Percentiles rank a stretch among this genome's conserved stretches.
Evolutionary conservation across 371 early-diverging fungal species (phyloP).

Genomic region (Syncephalis fuscata): DNA sequence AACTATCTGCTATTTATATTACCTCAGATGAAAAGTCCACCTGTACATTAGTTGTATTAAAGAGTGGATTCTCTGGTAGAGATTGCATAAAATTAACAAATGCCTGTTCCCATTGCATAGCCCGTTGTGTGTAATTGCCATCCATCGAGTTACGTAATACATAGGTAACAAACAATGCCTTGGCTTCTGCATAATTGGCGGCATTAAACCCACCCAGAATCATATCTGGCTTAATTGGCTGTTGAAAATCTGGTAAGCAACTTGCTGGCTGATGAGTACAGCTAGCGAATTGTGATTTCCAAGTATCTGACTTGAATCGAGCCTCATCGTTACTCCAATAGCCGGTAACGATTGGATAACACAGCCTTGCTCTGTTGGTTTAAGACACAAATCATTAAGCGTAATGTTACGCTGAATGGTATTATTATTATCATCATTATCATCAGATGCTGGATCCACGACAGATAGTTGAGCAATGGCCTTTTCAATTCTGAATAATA

Average conservation of each 20-base stretch:
- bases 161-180: slow-evolving; percentile 44
- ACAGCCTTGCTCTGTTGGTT: slow-evolving; percentile 46
- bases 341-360: slow-evolving; percentile 52
- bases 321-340: slow-evolving; percentile 45
- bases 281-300: slow-evolving; percentile 21
- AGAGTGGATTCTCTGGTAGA: slow-evolving; percentile 10
- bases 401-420: slow-evolving; percentile 14
- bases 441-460: slow-evolving; percentile 10
- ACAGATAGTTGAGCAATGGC: slow-evolving; percentile 19
- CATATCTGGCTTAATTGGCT: slow-evolving; percentile 50
- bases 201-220: slow-evolving; percentile 42
- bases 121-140: slow-evolving; percentile 12
- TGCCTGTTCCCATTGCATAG: slow-evolving; percentile 45
- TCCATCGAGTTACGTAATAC: slow-evolving; percentile 43
- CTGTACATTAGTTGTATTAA: slow-evolving; percentile 18
- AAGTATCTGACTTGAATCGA: slow-evolving; percentile 23
- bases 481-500: slow-evolving; percentile 30
- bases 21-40: slow-evolving; percentile 55
- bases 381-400: slow-evolving; percentile 37
- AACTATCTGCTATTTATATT: neutral
- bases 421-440: slow-evolving; percentile 5
- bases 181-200: slow-evolving; percentile 21
- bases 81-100: slow-evolving; percentile 22
- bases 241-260: slow-evolving; percentile 45
- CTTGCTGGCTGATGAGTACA: slow-evolving; percentile 33